phyloP scores from a whole-genome alignment of 192 early-diverging fungal genomes.

The Coemansia sp. region DNA sequence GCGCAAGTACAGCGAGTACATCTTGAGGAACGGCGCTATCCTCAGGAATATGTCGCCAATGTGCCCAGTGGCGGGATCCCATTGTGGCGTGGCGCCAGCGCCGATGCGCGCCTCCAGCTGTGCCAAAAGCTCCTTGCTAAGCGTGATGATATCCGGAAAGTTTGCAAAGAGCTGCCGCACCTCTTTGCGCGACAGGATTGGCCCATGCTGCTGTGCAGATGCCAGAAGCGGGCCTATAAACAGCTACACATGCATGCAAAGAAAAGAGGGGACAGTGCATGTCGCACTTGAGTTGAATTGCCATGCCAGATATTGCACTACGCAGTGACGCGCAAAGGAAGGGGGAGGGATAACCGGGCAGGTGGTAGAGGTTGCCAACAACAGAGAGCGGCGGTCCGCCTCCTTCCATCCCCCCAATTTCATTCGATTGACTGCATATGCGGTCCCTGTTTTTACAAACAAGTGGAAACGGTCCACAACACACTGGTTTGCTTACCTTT shows the following conservation, averaged over 20 bases:
- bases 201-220: conserved; percentile 37
- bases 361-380: background rate
- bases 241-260: conserved; percentile 30
- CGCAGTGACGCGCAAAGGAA: background rate
- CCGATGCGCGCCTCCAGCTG: conserved; percentile 61
- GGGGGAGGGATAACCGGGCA: background rate
- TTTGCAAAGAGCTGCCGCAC: conserved; percentile 67
- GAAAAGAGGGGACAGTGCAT: background rate
- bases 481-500: conserved; percentile 27
- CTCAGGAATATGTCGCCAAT: conserved; percentile 52
- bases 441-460: background rate
- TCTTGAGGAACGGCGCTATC: conserved; percentile 53
- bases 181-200: conserved; percentile 56
- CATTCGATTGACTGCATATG: background rate
- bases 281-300: background rate
- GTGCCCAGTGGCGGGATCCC: conserved; percentile 38
- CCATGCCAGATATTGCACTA: background rate
- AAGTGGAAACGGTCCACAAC: background rate
- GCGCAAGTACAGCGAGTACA: conserved; percentile 58
- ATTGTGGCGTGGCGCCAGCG: conserved; percentile 27
- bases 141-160: conserved; percentile 60
- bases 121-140: conserved; percentile 59
- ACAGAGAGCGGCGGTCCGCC: conserved; percentile 2
- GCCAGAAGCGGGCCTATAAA: conserved; percentile 45
- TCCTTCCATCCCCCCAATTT: background rate